Evolutionary conservation across 768 basidiomycete species (phyloP).

Genomic region (Lentinula lateritia): DNA sequence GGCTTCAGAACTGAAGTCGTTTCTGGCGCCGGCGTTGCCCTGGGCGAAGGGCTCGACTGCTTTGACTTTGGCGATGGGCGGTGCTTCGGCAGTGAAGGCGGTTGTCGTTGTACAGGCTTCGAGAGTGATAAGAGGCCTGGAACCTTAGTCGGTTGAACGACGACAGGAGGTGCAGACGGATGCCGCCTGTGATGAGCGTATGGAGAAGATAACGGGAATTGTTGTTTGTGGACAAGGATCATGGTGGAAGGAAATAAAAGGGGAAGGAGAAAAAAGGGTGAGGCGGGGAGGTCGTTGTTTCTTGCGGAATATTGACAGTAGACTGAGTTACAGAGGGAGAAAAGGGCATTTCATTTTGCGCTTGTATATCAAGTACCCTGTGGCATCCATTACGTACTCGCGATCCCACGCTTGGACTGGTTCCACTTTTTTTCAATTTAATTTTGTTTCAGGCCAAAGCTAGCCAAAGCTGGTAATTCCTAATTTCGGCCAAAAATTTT

Average conservation of each 20-base stretch:
- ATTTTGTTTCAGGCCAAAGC: background rate
- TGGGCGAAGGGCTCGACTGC: slow-evolving; percentile 24
- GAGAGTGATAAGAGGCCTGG: slow-evolving; percentile 71
- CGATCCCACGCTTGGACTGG: background rate
- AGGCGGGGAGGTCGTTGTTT: slow-evolving; percentile 4
- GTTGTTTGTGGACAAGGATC: slow-evolving; percentile 45
- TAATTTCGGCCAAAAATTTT: background rate
- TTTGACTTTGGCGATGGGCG: slow-evolving; percentile 30
- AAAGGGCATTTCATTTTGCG: background rate
- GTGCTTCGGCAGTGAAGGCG: slow-evolving; percentile 27
- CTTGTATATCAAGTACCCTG: background rate
- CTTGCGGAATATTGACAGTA: slow-evolving; percentile 1
- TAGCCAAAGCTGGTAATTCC: background rate
- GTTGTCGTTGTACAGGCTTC: slow-evolving; percentile 41
- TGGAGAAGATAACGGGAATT: slow-evolving; percentile 22
- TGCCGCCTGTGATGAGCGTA: slow-evolving; percentile 50
- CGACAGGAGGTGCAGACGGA: slow-evolving; percentile 65
- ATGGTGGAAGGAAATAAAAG: slow-evolving; percentile 21
- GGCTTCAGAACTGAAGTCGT: slow-evolving; percentile 23
- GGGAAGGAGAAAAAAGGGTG: slow-evolving; percentile 12
- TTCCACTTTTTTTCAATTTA: background rate
- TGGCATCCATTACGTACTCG: background rate
- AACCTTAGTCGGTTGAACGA: slow-evolving; percentile 66
- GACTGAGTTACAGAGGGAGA: background rate
- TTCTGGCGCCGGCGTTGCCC: slow-evolving; percentile 21